Conservation (phyloP, 305 asterid species). For the Caryopteris hybrid region DNA sequence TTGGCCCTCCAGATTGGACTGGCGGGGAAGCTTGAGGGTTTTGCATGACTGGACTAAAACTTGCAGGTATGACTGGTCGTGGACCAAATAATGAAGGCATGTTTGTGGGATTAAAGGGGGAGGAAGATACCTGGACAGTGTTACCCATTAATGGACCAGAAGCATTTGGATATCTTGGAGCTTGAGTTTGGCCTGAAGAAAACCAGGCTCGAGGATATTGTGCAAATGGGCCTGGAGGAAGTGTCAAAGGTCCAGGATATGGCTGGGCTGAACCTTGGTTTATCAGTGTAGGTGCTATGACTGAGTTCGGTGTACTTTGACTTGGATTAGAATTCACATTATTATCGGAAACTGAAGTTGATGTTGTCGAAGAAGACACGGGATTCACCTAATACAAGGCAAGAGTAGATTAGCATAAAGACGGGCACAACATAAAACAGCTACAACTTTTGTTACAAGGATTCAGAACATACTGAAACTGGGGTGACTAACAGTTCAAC, state of each 20-base stretch:
- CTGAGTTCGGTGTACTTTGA: slow-evolving; percentile 32
- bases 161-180: slow-evolving; percentile 26
- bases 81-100: slow-evolving; percentile 47
- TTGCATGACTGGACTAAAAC: slow-evolving; percentile 45
- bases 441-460: slow-evolving; percentile 1
- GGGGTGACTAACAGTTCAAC: slow-evolving; percentile 76
- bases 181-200: slow-evolving; percentile 42
- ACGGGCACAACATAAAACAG: not conserved
- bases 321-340: slow-evolving; percentile 20
- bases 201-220: slow-evolving; percentile 63
- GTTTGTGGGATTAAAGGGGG: slow-evolving; percentile 35
- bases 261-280: slow-evolving; percentile 50
- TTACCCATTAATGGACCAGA: slow-evolving; percentile 32
- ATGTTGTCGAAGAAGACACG: slow-evolving; percentile 41
- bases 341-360: slow-evolving; percentile 35
- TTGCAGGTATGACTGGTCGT: slow-evolving; percentile 39
- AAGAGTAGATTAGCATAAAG: slow-evolving; percentile 3
- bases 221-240: slow-evolving; percentile 46
- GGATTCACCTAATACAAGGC: slow-evolving; percentile 46
- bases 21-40: slow-evolving; percentile 40
- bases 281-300: slow-evolving; percentile 21
- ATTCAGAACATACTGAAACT: slow-evolving; percentile 57
- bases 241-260: slow-evolving; percentile 31
- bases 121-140: slow-evolving; percentile 33
- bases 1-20: slow-evolving; percentile 45